Base-by-base conservation (phyloP, 768 basidiomycete genomes). In the Trametes gibbosa region DNA sequence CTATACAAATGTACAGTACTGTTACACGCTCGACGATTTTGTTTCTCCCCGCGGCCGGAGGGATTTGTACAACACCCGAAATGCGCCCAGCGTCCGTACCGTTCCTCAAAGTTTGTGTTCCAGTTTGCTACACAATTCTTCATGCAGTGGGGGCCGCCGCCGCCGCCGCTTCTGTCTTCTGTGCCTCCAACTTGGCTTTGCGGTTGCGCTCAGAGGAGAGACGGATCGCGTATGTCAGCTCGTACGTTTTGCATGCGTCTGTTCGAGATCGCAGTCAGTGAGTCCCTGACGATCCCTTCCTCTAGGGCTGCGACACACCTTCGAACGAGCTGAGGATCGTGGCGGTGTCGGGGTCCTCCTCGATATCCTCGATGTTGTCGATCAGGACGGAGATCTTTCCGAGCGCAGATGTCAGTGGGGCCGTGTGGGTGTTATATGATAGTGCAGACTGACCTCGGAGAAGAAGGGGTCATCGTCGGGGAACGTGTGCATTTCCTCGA, bases 211-310 rank as follows among this genome's bases (percentile, higher is more conserved):
- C 90, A 64, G 84, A 84, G 32, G 91, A 87, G 62, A 83, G 78
- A 48, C 93, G 87, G 70, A 96, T 95, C 27, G 93, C 92, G 94
- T 94, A 96, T 23, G 93, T 95, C 61, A 96, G 79, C 71, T 95
- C 86, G 65, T 96, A 96, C 7, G 93, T 89, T 74, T 82, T 86
- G 66, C 86, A 88, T 42, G 93, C 93, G 74, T 94, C 90, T 91
- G 60, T 1, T 63, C 50, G 17, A 56, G 10, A 24, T 35, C 12
- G 29, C 39, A 63, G 64, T 13, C 35, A 34, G 51, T 43, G 5
- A 29, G 12, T 37, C 21, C 2, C 46, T 17, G 32, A 41, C 13
- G 45, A 27, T 34, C 21, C 12, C 8, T 1, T 32, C 16, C 9
- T 5, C 34, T 2, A 19, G 19, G 4, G 0, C 25, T 4, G n/a